Percentiles rank a stretch among this genome's conserved stretches.
These are phyloP conservation scores for Selenicereus undatus DNA, from an alignment of 148 eudicot species.

Conservation along the genomic window DNA sequence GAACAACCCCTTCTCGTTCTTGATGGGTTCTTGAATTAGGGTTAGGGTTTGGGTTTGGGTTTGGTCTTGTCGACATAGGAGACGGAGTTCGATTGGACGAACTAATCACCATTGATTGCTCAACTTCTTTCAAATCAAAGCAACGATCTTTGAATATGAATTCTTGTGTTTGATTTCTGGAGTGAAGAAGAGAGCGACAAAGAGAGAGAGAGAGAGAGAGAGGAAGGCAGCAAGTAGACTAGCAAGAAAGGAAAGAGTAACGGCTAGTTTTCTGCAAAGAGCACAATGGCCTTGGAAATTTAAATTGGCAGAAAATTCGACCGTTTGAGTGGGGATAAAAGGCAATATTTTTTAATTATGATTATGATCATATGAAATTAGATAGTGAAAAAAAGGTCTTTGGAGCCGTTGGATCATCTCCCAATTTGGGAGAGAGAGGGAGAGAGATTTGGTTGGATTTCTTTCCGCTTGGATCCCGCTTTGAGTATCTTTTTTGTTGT, in stretches of 20 bases:
- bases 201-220: neutral
- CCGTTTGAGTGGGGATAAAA: slow-evolving; percentile 18
- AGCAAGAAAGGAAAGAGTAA: slow-evolving; percentile 10
- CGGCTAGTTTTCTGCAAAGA: slow-evolving; percentile 28
- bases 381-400: neutral
- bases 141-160: slow-evolving; percentile 5
- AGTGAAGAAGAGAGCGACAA: neutral
- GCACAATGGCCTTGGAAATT: slow-evolving; percentile 8
- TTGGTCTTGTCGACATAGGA: slow-evolving; percentile 25
- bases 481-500: no score
- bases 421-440: neutral
- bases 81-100: slow-evolving; percentile 35
- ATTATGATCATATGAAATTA: neutral
- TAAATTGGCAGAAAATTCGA: slow-evolving; percentile 18
- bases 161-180: neutral
- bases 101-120: slow-evolving; percentile 23
- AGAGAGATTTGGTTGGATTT: neutral
- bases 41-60: slow-evolving; percentile 38
- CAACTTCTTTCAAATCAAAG: neutral
- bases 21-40: slow-evolving; percentile 23
- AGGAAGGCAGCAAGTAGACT: no score
- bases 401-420: slow-evolving; percentile 22
- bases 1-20: slow-evolving; percentile 25
- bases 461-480: no score
- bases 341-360: neutral